phyloP scores from a whole-genome alignment of 352 stramenopile species.

The Phytopythium kandeliae region DNA sequence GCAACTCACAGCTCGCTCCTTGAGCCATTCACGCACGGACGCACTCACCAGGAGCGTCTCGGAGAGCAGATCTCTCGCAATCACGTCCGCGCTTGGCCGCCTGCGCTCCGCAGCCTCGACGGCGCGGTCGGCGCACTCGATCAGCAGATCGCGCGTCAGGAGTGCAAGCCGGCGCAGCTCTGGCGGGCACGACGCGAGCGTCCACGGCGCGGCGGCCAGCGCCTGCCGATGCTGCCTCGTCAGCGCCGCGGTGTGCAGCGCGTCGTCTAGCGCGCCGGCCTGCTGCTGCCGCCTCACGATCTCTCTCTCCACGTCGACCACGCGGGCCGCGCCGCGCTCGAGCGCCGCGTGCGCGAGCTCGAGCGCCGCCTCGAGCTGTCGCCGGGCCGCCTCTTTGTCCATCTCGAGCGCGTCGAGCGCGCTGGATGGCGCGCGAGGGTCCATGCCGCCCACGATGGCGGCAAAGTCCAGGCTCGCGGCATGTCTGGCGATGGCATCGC shows the following conservation, averaged over 20 bases:
- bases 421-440: slow-evolving; percentile 29
- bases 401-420: slow-evolving; percentile 19
- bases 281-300: slow-evolving; percentile 23
- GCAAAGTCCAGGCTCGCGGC: slow-evolving; percentile 24
- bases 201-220: slow-evolving; percentile 11
- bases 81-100: not conserved
- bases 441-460: slow-evolving; percentile 28
- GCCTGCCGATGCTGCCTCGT: not conserved
- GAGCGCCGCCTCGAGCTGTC: slow-evolving; percentile 18
- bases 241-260: not conserved
- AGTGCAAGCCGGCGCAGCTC: slow-evolving; percentile 27
- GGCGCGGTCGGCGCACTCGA: slow-evolving; percentile 31
- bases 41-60: not conserved
- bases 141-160: slow-evolving; percentile 35
- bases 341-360: slow-evolving; percentile 22
- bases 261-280: slow-evolving; percentile 9
- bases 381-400: slow-evolving; percentile 17
- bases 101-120: slow-evolving; percentile 15
- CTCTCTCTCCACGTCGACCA: slow-evolving; percentile 21
- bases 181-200: slow-evolving; percentile 35
- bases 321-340: slow-evolving; percentile 7
- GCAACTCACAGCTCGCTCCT: not conserved
- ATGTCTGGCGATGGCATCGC: slow-evolving; percentile 1
- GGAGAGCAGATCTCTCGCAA: not conserved
- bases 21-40: too few species aligned